Percentiles rank a stretch among this genome's conserved stretches.
Evolutionary conservation across 345 rosid genomes (phyloP).

Genomic region (Diplotaxis tenuifolia): DNA sequence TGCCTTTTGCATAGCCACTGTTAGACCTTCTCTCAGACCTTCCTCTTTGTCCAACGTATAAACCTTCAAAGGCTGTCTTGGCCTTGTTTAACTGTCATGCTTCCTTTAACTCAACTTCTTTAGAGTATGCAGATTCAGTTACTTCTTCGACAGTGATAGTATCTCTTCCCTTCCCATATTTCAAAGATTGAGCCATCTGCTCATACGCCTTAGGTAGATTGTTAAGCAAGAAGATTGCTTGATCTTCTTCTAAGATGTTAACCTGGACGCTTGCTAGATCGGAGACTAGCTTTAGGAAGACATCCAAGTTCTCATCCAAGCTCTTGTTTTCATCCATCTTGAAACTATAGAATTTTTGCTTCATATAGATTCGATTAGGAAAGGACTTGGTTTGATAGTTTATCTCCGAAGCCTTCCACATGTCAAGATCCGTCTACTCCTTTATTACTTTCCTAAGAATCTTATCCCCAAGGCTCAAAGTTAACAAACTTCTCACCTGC

Average conservation of each 20-base stretch:
- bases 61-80: not conserved
- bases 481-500: not conserved
- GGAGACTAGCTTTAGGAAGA: not conserved
- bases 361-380: not conserved
- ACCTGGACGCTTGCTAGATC: not conserved
- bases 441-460: not conserved
- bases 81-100: not conserved
- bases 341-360: not conserved
- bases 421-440: not conserved
- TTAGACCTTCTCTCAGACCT: not conserved
- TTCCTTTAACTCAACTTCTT: not conserved
- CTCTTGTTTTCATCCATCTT: not conserved
- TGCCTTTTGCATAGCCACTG: not conserved
- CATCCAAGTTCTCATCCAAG: not conserved
- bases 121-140: not conserved
- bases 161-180: not conserved
- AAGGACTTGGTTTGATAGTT: not conserved
- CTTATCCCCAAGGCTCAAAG: not conserved
- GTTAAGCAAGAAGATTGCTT: not conserved
- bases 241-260: not conserved
- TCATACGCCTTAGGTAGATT: not conserved
- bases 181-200: not conserved
- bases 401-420: not conserved
- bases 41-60: not conserved
- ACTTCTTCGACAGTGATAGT: not conserved